Evolutionary conservation across 1,284 basidiomycete species (phyloP), one percentile per base, ranked within the genome.

Genomic region (Tilletia caries): DNA sequence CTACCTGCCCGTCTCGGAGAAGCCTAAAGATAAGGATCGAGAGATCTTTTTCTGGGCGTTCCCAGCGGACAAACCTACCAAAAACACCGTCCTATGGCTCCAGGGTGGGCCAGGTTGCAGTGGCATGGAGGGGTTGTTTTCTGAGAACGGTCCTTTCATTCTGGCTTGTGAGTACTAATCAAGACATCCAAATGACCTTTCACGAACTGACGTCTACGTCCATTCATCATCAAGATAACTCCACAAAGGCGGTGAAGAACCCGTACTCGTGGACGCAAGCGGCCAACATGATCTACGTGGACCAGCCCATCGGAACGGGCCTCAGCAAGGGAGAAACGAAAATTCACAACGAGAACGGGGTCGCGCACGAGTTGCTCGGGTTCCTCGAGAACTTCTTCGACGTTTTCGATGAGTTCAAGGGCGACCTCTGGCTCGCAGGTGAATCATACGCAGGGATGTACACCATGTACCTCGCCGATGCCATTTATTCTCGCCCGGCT

Each of bases 381-480:
- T 83, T 83, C 74, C 73, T 78, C 48, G 46, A 68, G 34, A 74
- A 78, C 67, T 78, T 76, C 67, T 76, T 68, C 67, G 68, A 73
- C 12, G 76, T 75, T 1, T 82, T 79, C 44, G 64, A 66, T 20
- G 69, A 75, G 65, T 44, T 77, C 13, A 65, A 71, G 44, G 69
- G 71, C 50, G 76, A 75, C 48, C 74, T 76, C 2, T 76, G 68
- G 46, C 67, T 79, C 50, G 80, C 79, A 0, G 80, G 79, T 37
- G 77, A 80, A 86, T 93, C 91, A 72, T 98, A 90, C 82, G 95
- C 94, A n/a, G 95, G 96, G n/a, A 94, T 97, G 85, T 98, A 92
- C 86, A 95, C 98, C 74, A 95, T 96, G 15, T 95, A 94, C 84
- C 93, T 96, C 76, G 80, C 83, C 13, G 64, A 74, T 44, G 62